Base-by-base conservation (phyloP, 2,329 filamentous ascomycete genomes). In the Fusarium anguioides region DNA sequence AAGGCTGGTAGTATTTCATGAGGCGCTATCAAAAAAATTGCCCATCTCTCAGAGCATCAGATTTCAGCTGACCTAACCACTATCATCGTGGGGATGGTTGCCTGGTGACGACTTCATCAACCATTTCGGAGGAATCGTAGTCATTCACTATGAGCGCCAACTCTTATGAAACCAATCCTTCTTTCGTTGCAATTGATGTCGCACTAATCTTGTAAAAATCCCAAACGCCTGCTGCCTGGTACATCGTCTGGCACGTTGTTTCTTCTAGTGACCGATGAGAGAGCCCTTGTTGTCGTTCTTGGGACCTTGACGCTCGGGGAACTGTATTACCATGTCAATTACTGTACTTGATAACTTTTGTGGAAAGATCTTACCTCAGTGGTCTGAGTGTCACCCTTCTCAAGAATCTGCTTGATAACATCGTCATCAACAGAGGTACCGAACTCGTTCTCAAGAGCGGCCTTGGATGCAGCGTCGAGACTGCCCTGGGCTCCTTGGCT, bases 401-500 rank as follows among this genome's bases (percentile, higher is more conserved):
- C 86, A 39, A 98, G 82, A 66, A 99, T 97, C 81, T 88, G 83
- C 81, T 87, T 87, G 75, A 98, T 90, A 60, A 91, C 89, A 1
- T 95, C 91, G 9, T 97, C 94, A 23, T 93, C 90, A 53, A 89
- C 84, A 71, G 84, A 81, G 15, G 93, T 95, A 71, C 92, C 93
- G 72, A 99, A 99, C 81, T 98, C 94, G 70, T 89, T 91, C 75
- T 96, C 90, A 6, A 99, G 84, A 44, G 84, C 84, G 40, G 83
- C 80, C 69, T 96, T 92, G 71, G 92, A 91, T 10, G 94, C 94
- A 11, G 82, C 81, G 75, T 97, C 91, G 40, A 91, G 83, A 60
- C 89, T 86, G 56, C 95, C 95, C 78, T 97, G 93, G 41, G 87
- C 88, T 69, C 95, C 95, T 78, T 97, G 94, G 79, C 94, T 97